Base-by-base conservation (phyloP, 495 filamentous ascomycete genomes). In the Daldinia vernicosa region DNA sequence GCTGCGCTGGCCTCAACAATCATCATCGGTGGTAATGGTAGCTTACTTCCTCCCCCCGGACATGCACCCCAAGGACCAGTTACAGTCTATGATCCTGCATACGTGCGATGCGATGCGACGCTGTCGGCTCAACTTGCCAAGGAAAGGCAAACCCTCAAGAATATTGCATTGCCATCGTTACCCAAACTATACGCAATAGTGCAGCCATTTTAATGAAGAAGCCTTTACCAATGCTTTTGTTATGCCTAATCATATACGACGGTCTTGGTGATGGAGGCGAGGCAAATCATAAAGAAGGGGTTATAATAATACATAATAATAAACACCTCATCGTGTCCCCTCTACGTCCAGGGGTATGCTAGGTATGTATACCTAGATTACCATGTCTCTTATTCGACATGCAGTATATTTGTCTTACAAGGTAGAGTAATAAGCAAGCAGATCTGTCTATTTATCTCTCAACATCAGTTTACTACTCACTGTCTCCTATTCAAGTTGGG, bases 41-140 rank as follows among this genome's bases (percentile, higher is more conserved):
- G 43, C 43, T 47, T 47, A 47, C 43, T 47, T 19, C 33, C 24
- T 15, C 33, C 27, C 35, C 43, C 63, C 56, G 32, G 40, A 51
- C 24, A 30, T 6, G 11, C 61, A 39, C 24, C 19, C 24, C 17
- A 35, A 43, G 57, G 69, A 40, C 64, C 60, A 72, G 59, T 67
- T 71, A 63, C 52, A 69, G 71, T 64, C 61, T 69, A 62, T 62
- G 53, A 65, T n/a, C 65, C 35, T 43, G 57, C 61, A 72, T 72
- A 50, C 4, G 52, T 72, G 67, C 28, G 47, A 60, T 65, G 71
- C 61, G 66, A 75, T 75, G 61, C 65, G 59, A 77, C 72, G 56
- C 63, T 69, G 69, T 76, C 75, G 72, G 75, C 60, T 75, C 69
- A 67, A 75, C 69, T 70, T 75, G 69, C 72, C 75, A 75, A 75